A percentile compares a stretch with the other conserved stretches of the same genome.
Conservation (phyloP, 2,329 filamentous ascomycete genomes). For the Aspergillus puulaauensis region DNA sequence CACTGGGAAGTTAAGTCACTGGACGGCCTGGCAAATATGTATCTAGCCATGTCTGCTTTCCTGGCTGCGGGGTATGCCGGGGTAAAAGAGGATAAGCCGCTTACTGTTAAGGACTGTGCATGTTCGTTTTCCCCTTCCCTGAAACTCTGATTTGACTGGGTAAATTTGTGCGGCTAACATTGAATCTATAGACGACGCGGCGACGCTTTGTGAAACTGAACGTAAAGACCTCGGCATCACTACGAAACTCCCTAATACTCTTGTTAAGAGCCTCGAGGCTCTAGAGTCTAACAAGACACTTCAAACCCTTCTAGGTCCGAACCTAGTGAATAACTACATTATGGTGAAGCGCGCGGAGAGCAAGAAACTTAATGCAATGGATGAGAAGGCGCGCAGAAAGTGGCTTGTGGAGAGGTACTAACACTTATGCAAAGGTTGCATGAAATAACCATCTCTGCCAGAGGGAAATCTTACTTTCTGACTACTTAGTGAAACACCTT, state of each 20-base stretch:
- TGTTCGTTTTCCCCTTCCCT: slow-evolving; percentile 21
- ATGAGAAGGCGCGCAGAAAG: slow-evolving; percentile 28
- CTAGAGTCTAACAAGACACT: slow-evolving; percentile 32
- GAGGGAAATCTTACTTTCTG: too few species aligned
- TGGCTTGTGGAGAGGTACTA: slow-evolving; percentile 44
- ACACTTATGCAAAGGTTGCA: not conserved
- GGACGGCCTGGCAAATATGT: slow-evolving; percentile 79
- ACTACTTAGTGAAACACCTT: not conserved
- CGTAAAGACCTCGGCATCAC: slow-evolving; percentile 39
- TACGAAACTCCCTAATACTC: slow-evolving; percentile 33
- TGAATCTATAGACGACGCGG: slow-evolving; percentile 31
- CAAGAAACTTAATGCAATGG: slow-evolving; percentile 30
- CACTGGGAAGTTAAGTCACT: slow-evolving; percentile 78
- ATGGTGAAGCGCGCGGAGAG: slow-evolving; percentile 37
- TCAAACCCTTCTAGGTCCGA: slow-evolving; percentile 27
- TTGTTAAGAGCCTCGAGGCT: slow-evolving; percentile 34
- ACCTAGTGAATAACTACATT: slow-evolving; percentile 27
- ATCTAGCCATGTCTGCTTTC: slow-evolving; percentile 65
- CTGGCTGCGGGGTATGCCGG: slow-evolving; percentile 61
- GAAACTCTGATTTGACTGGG: not conserved
- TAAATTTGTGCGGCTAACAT: not conserved
- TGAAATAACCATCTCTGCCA: too few species aligned
- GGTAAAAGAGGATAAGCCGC: slow-evolving; percentile 33
- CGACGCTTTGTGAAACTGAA: slow-evolving; percentile 28
- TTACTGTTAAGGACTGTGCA: slow-evolving; percentile 34